Conservation (phyloP, 805 yeast genomes). For the Ogataea minuta region DNA sequence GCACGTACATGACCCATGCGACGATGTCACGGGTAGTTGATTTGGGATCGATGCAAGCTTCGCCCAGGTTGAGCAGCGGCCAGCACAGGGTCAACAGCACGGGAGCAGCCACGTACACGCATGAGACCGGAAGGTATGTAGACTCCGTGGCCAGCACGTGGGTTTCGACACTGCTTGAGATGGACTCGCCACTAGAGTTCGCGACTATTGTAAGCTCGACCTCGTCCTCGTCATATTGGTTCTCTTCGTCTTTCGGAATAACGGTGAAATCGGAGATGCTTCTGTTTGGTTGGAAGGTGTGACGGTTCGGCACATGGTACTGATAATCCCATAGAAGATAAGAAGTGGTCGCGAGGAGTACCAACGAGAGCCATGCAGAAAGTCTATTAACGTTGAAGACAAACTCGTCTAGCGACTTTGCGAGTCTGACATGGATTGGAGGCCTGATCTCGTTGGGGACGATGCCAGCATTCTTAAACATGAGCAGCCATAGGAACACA, state of each 20-base stretch:
- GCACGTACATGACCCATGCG: slow-evolving; percentile 63
- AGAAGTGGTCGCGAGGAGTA: slow-evolving; percentile 10
- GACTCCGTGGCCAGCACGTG: slow-evolving; percentile 4
- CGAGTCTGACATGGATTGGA: slow-evolving; percentile 45
- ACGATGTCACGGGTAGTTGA: slow-evolving; percentile 47
- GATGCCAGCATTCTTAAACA: slow-evolving; percentile 57
- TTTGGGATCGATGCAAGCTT: slow-evolving; percentile 39
- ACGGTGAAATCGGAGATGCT: background rate
- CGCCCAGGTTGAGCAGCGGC: slow-evolving; percentile 48
- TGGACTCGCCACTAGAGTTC: background rate
- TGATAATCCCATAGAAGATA: slow-evolving; percentile 22
- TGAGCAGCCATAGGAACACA: slow-evolving; percentile 51
- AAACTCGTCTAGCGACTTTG: slow-evolving; percentile 42
- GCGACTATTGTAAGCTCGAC: slow-evolving; percentile 6
- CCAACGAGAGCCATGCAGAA: slow-evolving; percentile 24
- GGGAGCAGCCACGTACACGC: slow-evolving; percentile 35
- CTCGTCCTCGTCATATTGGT: slow-evolving; percentile 1
- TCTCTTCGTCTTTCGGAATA: slow-evolving; percentile 13
- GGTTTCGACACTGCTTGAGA: slow-evolving; percentile 1
- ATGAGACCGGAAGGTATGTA: slow-evolving; percentile 24
- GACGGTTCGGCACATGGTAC: slow-evolving; percentile 12
- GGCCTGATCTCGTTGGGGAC: slow-evolving; percentile 59
- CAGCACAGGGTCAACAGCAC: slow-evolving; percentile 44
- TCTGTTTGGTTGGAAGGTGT: background rate
- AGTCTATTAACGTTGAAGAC: slow-evolving; percentile 32